Conservation (phyloP, 148 eudicot species). For the Rheum nobile region DNA sequence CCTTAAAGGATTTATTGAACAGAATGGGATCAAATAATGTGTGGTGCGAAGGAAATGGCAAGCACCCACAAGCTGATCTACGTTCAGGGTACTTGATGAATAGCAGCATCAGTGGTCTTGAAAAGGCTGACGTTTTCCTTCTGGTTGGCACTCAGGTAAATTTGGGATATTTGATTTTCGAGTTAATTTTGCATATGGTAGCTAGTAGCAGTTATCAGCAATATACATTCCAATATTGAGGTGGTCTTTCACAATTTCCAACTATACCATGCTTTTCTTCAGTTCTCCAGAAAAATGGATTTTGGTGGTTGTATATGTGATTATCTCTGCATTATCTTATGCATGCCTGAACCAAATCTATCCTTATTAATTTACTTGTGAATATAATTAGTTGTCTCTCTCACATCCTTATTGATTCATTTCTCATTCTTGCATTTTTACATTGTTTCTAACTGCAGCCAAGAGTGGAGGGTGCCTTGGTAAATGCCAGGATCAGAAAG, state of each 20-base stretch:
- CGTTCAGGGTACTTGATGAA: slow-evolving; percentile 91
- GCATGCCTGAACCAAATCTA: neutral
- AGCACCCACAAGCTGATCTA: slow-evolving; percentile 69
- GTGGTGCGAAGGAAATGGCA: slow-evolving; percentile 91
- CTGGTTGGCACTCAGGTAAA: slow-evolving; percentile 98
- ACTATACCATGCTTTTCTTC: neutral
- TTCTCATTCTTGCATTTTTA: too few relatives aligned
- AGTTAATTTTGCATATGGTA: neutral
- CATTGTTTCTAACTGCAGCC: slow-evolving; percentile 47
- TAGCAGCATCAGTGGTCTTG: slow-evolving; percentile 81
- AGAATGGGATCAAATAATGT: slow-evolving; percentile 85
- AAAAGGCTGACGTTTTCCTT: slow-evolving; percentile 88
- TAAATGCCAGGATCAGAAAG: slow-evolving; percentile 92
- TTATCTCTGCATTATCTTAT: neutral
- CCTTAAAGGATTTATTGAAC: slow-evolving; percentile 81
- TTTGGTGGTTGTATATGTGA: neutral
- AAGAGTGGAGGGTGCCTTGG: slow-evolving; percentile 98
- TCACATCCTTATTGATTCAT: neutral
- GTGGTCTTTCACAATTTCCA: neutral
- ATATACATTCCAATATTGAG: neutral
- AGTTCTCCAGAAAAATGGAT: neutral
- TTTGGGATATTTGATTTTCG: neutral
- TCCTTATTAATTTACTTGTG: neutral
- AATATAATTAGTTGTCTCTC: neutral
- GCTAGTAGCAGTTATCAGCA: neutral